Conservation (phyloP, 2,329 filamentous ascomycete genomes). For the Cercospora citrullina region DNA sequence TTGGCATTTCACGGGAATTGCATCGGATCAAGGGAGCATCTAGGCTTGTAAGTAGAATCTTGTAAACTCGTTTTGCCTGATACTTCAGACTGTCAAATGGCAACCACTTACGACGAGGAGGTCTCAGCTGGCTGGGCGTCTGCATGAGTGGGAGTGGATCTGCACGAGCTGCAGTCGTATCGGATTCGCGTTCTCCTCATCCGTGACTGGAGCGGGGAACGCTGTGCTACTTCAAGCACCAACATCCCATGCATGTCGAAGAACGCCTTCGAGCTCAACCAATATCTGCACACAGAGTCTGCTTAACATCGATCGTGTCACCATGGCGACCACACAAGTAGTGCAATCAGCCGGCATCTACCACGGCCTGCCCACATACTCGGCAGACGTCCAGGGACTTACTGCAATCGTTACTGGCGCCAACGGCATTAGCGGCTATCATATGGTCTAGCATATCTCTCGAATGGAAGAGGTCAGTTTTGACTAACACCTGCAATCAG, state of each 20-base stretch:
- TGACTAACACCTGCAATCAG: conserved; percentile 34
- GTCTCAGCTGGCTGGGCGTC: background rate
- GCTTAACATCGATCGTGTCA: background rate
- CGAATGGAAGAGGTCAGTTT: background rate
- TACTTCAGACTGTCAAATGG: background rate
- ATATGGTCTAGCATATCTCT: conserved; percentile 25
- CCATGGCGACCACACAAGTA: conserved; percentile 4
- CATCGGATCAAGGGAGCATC: background rate
- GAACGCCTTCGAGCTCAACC: background rate
- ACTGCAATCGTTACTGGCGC: conserved; percentile 54
- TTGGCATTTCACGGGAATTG: background rate
- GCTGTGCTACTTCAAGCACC: background rate
- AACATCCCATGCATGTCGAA: background rate
- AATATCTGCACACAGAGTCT: background rate
- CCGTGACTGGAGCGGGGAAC: background rate
- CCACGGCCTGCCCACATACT: conserved; percentile 49
- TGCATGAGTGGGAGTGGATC: background rate
- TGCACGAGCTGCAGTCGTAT: background rate
- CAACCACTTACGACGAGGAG: background rate
- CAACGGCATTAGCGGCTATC: conserved; percentile 54
- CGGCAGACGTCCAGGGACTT: conserved; percentile 38
- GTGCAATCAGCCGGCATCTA: conserved; percentile 43
- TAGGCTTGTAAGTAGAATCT: background rate
- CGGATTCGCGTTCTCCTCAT: conserved; percentile 4
- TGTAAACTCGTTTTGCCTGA: background rate